These are phyloP conservation scores for Fusarium sp. DNA, from an alignment of 2,329 filamentous ascomycete genomes.

Conservation along the genomic window DNA sequence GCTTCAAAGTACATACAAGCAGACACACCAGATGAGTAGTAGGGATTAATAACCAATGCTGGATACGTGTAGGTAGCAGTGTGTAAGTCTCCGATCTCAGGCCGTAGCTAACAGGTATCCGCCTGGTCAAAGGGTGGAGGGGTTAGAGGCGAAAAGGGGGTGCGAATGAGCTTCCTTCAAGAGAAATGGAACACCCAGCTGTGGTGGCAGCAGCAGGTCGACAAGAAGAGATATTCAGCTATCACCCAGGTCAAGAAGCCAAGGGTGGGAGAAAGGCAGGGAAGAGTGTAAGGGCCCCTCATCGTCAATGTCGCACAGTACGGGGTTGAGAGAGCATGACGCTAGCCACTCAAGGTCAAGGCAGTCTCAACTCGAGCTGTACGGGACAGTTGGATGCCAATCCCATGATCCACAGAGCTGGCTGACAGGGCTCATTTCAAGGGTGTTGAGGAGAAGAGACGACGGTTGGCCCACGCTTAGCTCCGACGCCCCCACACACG, in stretches of 20 bases:
- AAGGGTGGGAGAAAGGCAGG: constrained; percentile 28
- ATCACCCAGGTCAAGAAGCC: constrained; percentile 19
- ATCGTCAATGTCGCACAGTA: constrained; percentile 41
- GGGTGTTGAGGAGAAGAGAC: constrained; percentile 29
- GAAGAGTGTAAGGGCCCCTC: constrained; percentile 22
- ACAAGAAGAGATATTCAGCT: constrained; percentile 39
- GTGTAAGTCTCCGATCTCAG: constrained; percentile 38
- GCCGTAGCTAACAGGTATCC: constrained; percentile 25
- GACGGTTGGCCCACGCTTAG: constrained; percentile 37
- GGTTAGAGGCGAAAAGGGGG: constrained; percentile 14
- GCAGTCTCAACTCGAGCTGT: constrained; percentile 37
- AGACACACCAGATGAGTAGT: constrained; percentile 32
- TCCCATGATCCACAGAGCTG: constrained; percentile 40
- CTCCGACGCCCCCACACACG: constrained; percentile 32
- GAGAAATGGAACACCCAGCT: constrained; percentile 27
- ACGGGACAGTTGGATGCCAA: constrained; percentile 21
- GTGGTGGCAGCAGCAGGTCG: constrained; percentile 32
- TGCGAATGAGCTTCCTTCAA: constrained; percentile 14
- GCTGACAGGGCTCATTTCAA: constrained; percentile 39
- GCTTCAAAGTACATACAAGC: constrained; percentile 32
- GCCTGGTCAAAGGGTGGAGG: constrained; percentile 27
- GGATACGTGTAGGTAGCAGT: constrained; percentile 20
- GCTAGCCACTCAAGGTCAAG: constrained; percentile 39
- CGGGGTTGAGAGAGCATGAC: constrained; percentile 22
- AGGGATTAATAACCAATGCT: constrained; percentile 40